A percentile compares a stretch with the other conserved stretches of the same genome.
These are phyloP conservation scores for Lactarius indigo DNA, from an alignment of 768 basidiomycete species.

Conservation along the genomic window DNA sequence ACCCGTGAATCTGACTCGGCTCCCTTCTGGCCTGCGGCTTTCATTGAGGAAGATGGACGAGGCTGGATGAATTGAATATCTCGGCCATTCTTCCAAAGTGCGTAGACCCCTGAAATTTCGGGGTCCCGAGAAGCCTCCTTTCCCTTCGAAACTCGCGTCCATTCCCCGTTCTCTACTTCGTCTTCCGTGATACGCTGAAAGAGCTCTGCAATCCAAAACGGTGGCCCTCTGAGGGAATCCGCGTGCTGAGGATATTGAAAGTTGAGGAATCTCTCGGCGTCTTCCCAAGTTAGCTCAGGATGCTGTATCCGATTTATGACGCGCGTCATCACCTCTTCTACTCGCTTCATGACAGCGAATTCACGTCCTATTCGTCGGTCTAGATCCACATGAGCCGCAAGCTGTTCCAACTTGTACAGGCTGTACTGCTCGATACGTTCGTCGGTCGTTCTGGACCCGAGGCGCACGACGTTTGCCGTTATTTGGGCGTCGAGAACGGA, in stretches of 20 bases:
- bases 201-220: slow-evolving; percentile 29
- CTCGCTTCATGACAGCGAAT: slow-evolving; percentile 39
- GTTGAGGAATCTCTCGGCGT: slow-evolving; percentile 42
- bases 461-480: slow-evolving; percentile 59
- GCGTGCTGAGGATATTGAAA: slow-evolving; percentile 48
- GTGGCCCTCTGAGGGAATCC: slow-evolving; percentile 41
- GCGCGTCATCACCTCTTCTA: slow-evolving; percentile 44
- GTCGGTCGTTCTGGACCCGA: slow-evolving; percentile 60
- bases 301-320: slow-evolving; percentile 39
- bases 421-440: slow-evolving; percentile 57
- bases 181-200: slow-evolving; percentile 6
- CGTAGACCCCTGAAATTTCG: slow-evolving; percentile 17
- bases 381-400: slow-evolving; percentile 41
- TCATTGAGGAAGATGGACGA: background rate
- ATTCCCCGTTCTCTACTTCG: slow-evolving; percentile 20
- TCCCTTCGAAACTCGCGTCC: background rate
- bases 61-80: slow-evolving; percentile 23
- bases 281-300: slow-evolving; percentile 19
- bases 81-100: slow-evolving; percentile 18
- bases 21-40: background rate
- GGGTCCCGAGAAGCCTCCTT: slow-evolving; percentile 5
- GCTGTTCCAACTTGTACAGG: slow-evolving; percentile 54
- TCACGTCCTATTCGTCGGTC: slow-evolving; percentile 35
- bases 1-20: slow-evolving; percentile 8
- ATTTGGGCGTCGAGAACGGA: slow-evolving; percentile 63